Evolutionary conservation across 371 early-diverging fungal species (phyloP).

Genomic region (Nematocida minor): DNA sequence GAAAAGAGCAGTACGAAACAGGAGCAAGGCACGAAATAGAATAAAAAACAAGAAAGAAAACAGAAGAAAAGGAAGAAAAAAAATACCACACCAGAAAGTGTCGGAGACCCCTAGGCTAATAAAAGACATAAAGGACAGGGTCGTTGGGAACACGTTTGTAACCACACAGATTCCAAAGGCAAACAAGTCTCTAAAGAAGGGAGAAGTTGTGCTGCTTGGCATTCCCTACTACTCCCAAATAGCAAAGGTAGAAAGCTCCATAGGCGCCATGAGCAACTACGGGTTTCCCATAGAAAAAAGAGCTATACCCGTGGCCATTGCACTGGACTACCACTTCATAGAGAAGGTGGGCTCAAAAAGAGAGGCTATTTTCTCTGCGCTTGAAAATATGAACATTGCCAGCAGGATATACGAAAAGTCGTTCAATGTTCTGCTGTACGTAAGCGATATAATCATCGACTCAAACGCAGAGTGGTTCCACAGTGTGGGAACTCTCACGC

Average conservation of each 20-base stretch:
- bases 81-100: neutral
- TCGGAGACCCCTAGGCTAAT: too few species aligned
- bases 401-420: constrained; percentile 39
- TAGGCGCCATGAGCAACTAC: neutral
- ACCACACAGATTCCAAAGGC: constrained; percentile 13
- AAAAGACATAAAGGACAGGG: constrained; percentile 1
- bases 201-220: constrained; percentile 6
- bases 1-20: neutral
- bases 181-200: constrained; percentile 4
- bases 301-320: constrained; percentile 3
- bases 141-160: constrained; percentile 10
- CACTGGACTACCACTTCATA: neutral
- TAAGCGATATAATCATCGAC: constrained; percentile 47
- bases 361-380: constrained; percentile 35
- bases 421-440: constrained; percentile 35
- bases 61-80: neutral
- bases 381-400: constrained; percentile 45
- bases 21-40: neutral
- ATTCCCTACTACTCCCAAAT: constrained; percentile 41
- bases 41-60: neutral
- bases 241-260: neutral
- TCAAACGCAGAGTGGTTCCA: constrained; percentile 33
- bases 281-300: constrained; percentile 27
- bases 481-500: neutral
- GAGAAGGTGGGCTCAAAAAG: constrained; percentile 13